Conservation (phyloP, 352 stramenopile species). For the Phytopythium vexans region DNA sequence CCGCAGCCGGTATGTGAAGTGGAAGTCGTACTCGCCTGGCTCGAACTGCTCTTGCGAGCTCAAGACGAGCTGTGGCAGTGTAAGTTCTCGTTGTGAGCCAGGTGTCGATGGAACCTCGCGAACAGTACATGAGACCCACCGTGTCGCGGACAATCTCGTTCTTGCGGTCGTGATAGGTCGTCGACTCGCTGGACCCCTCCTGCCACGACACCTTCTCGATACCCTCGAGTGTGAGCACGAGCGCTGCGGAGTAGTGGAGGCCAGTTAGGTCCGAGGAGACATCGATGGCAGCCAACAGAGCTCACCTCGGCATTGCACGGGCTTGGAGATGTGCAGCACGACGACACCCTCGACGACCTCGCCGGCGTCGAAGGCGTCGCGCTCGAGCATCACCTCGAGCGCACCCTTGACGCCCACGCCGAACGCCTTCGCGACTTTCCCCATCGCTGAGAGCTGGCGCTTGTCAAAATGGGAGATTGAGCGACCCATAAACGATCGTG, state of each 20-base stretch:
- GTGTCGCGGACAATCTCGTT: neutral
- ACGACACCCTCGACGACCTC: conserved; percentile 24
- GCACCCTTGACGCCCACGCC: conserved; percentile 28
- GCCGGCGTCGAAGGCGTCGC: conserved; percentile 20
- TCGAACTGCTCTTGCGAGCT: neutral
- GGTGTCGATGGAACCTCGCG: neutral
- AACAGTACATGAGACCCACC: no score
- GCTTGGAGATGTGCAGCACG: conserved; percentile 26
- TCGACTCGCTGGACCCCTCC: neutral
- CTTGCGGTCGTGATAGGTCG: neutral
- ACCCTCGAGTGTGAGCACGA: no score
- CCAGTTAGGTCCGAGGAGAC: no score
- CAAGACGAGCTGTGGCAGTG: neutral
- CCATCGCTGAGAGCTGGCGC: no score
- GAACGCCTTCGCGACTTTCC: conserved; percentile 25
- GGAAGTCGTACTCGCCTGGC: conserved; percentile 57
- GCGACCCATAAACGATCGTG: no score
- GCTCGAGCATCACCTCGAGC: conserved; percentile 17
- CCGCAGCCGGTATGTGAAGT: conserved; percentile 49
- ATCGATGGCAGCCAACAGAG: no score
- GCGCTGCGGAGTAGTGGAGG: no score
- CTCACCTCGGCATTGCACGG: conserved; percentile 26
- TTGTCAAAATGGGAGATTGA: no score
- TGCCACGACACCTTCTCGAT: neutral
- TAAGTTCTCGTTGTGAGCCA: no score